phyloP scores from a whole-genome alignment of 306 rosid genomes.

The Spatholobus suberectus region DNA sequence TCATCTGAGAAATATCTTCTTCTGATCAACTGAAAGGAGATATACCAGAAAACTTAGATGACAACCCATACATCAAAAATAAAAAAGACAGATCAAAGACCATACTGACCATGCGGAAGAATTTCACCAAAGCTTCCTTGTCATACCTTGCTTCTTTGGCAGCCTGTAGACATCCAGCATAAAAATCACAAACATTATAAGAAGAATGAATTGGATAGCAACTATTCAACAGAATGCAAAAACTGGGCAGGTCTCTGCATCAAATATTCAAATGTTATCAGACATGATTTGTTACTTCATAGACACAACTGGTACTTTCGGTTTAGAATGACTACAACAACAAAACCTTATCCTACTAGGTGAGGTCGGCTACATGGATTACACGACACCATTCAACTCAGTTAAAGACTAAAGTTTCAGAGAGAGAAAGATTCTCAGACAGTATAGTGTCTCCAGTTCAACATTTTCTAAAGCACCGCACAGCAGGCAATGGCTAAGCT shows the following conservation, averaged over 20 bases:
- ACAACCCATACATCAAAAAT: not conserved
- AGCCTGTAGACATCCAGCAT: slow-evolving; percentile 65
- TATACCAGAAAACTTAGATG: slow-evolving; percentile 43
- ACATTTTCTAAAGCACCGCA: slow-evolving; percentile 29
- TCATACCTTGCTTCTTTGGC: slow-evolving; percentile 95
- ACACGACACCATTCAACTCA: too few relatives aligned
- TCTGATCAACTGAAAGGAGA: slow-evolving; percentile 77
- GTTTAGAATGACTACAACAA: slow-evolving; percentile 11
- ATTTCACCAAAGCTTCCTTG: slow-evolving; percentile 90
- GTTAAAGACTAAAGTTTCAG: too few relatives aligned
- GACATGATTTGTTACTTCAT: slow-evolving; percentile 24
- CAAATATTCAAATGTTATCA: slow-evolving; percentile 12
- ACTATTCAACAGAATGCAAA: slow-evolving; percentile 30
- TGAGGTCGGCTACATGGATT: too few relatives aligned
- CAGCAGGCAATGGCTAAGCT: slow-evolving; percentile 22
- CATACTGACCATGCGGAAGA: slow-evolving; percentile 80
- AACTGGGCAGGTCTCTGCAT: not conserved
- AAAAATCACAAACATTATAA: slow-evolving; percentile 21
- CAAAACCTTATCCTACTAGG: too few relatives aligned
- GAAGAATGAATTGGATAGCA: slow-evolving; percentile 16
- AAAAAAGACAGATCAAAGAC: slow-evolving; percentile 22
- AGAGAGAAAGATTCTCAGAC: slow-evolving; percentile 17
- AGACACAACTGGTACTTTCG: not conserved
- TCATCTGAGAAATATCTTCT: slow-evolving; percentile 95
- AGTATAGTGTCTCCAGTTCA: slow-evolving; percentile 4